Evolutionary conservation across 345 rosid genomes (phyloP), one percentile per base, ranked within the genome.

Genomic region (Gossypium rotundifolium): DNA sequence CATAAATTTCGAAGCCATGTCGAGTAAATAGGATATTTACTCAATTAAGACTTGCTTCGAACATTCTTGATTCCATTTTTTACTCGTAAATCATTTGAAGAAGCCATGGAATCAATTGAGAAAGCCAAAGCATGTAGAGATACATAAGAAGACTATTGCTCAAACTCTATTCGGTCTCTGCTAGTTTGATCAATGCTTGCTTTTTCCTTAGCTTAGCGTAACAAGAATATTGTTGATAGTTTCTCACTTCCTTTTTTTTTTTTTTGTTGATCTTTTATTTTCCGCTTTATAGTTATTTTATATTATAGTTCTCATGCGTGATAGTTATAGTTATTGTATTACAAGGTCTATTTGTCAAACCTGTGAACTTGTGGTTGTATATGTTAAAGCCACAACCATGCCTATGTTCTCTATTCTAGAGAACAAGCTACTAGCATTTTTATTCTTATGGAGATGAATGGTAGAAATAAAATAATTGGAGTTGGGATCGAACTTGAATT

Each of bases 81-180:
- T 29, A 11, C 73, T 14, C 85, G 92, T 97, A 92, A 91, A 86
- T 94, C 98, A 76, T 94, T 92, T 72, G 95, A 94, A 76, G 98
- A 88, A 54, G 90, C 93, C 72, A 84, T 90, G 90, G 95, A 86
- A 44, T 87, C 95, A 11, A 77, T 94, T 49, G 86, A 88, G 78
- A 88, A 88, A 77, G 82, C 88, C 20, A 94, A 83, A 84, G 57
- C 81, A 68, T 81, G 70, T n/a, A 85, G 82, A 64, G 85, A 83
- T 77, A 80, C 22, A 46, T 82, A 70, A 62, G 38, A 69, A 23
- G 20, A 27, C 57, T 54, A 23, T 54, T 27, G 38, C 17, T 70
- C 40, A 29, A 58, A 25, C 9, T 53, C n/a, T n/a, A 13, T n/a
- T 29, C 48, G 11, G 11, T 9, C 11, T 45, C 2, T 25, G 14